Base-by-base conservation (phyloP, 1,139 yeast species). In the Geotrichum carabidarum region DNA sequence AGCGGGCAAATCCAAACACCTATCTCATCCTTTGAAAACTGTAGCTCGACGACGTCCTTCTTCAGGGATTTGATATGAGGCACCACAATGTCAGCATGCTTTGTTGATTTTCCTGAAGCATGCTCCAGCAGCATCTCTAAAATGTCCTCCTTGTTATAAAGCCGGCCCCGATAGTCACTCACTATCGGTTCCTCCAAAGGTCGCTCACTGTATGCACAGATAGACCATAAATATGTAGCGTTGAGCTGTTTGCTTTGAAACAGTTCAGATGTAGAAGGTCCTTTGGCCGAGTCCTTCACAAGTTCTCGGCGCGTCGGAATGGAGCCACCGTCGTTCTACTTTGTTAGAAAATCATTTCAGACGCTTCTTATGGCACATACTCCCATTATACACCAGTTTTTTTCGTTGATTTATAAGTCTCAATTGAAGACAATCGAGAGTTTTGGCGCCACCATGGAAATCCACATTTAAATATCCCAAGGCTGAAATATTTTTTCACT, bases 141-240 rank as follows among this genome's bases (percentile, higher is more conserved):
- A 0, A 87, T 68, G 38, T 83, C 73, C 58, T 85, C 90, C 61
- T 86, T 87, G 60, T 83, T 79, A 67, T 80, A 86, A n/a, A 90
- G 64, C 37, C 74, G 68, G 0, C 97, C 97, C 57, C 72, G 72
- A 65, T 76, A 84, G 69, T 89, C 96, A 34, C 90, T 80, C 6
- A 85, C 87, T 2, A 88, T 72, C 0, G 84, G 87, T 6, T 65
- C 67, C 8, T 58, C 62, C 18, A 81, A 69, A 9, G 65, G 67
- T 22, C 69, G 68, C 1, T 73, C 73, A 1, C 78, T 71, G 18
- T 82, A 60, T 3, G 70, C 65, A 59, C 85, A 81, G 5, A 67
- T 66, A 51, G 73, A 65, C 80, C 83, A 74, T 41, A 62, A 54
- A 44, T 65, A 68, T n/a, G 53, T 59, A 18, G 61, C 59, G 45